Evolutionary conservation across 73 alveolate species (phyloP), one percentile per base, ranked within the genome.

Genomic region (Effrenium voratum): DNA sequence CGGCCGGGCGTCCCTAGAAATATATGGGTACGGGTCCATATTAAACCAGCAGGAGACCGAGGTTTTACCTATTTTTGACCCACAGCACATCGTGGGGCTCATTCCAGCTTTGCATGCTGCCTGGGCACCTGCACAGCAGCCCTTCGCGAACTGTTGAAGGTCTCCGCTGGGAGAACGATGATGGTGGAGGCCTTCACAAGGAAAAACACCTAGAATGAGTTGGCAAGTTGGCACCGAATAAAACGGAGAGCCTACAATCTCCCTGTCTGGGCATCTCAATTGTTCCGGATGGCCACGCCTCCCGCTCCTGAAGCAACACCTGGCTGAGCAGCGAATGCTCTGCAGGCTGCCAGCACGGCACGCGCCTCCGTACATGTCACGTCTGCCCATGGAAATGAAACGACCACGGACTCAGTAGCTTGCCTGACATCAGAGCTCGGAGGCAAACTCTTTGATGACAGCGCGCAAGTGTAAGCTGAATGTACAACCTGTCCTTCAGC

Each of bases 271-370:
- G 63, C 26, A 19, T 52, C 63, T 19, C 19, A 12, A 12, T 52
- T 52, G 63, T 52, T 22, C 40, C 4, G 34, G 8, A 60, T 22
- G 40, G 30, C 34, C 59, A 8, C 4, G 95, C 95, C 95, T 87
- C 95, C 40, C 95, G 84, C 57, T 87, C 95, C 72, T 50, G 49
- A 4, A 87, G 49, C 50, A 87, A 72, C 83, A 87, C 95, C 1
- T 87, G 70, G 68, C 40, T 22, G 72, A 87, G 95, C 83, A 87
- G 59, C 84, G 44, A 41, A 40, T 87, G 49, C 70, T 87, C 85
- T 12, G 93, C 44, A 70, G 66, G 36, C 13, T 41, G 72, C 12
- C 84, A 76, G 40, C 95, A 87, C 50, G 70, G 13, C n/a, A 87
- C 84, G 68, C 49, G 68, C 95, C 95, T 87, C 34, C 32, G 50